These are phyloP conservation scores for Pelargonium nanum DNA, from an alignment of 345 rosid genomes.

Conservation along the genomic window DNA sequence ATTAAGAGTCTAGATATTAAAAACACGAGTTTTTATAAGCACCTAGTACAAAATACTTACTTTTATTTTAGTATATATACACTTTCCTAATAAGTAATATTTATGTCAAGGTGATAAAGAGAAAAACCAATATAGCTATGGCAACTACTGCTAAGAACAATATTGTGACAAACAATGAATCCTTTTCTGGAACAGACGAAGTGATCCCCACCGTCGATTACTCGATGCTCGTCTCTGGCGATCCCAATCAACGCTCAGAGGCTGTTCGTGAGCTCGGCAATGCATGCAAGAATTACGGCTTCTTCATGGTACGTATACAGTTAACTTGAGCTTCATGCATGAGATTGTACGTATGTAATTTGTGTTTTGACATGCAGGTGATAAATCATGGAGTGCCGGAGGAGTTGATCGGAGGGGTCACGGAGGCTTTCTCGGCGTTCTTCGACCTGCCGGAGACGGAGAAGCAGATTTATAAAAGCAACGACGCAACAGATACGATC, in stretches of 20 bases:
- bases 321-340: too few species aligned
- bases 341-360: too few species aligned
- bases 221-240: background rate
- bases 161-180: background rate
- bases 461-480: conserved; percentile 20
- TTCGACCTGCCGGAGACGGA: conserved; percentile 24
- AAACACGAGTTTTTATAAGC: too few species aligned
- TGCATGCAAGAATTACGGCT: background rate
- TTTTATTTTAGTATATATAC: too few species aligned
- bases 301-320: background rate
- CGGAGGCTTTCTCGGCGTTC: conserved; percentile 9
- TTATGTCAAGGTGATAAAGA: too few species aligned
- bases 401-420: conserved; percentile 18
- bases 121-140: background rate
- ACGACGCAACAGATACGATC: conserved; percentile 3
- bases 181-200: background rate
- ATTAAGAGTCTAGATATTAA: too few species aligned
- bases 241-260: background rate
- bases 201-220: background rate
- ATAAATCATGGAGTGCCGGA: conserved; percentile 26
- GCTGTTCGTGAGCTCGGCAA: background rate
- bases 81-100: too few species aligned
- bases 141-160: background rate
- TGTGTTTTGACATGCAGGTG: conserved; percentile 8
- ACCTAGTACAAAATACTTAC: too few species aligned